A percentile compares a stretch with the other conserved stretches of the same genome.
Conservation (phyloP, 129 eudicot species). For the Chrysanthemum seticuspe region DNA sequence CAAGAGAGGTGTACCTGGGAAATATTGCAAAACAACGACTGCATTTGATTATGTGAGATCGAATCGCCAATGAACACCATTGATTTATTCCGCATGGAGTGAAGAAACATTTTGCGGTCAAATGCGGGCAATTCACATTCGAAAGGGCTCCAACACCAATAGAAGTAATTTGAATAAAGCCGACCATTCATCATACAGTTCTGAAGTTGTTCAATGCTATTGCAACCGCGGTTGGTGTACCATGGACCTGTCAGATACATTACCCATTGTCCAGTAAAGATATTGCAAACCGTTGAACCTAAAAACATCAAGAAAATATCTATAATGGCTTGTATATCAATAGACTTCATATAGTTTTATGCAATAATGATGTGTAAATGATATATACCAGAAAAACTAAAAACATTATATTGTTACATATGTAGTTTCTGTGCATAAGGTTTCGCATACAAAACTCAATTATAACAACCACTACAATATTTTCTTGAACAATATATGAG, state of each 20-base stretch:
- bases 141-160: too few species aligned
- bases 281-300: conserved; percentile 49
- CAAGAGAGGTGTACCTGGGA: conserved; percentile 51
- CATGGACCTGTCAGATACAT: conserved; percentile 54
- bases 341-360: conserved; percentile 1
- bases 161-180: conserved; percentile 43
- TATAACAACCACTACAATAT: too few species aligned
- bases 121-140: too few species aligned
- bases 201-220: conserved; percentile 67
- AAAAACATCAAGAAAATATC: neutral
- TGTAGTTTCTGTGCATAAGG: too few species aligned
- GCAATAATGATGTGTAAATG: neutral
- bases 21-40: conserved; percentile 79
- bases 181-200: conserved; percentile 86
- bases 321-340: conserved; percentile 10
- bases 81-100: too few species aligned
- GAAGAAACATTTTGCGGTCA: too few species aligned
- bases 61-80: conserved; percentile 68
- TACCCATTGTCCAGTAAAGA: conserved; percentile 73
- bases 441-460: too few species aligned
- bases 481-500: too few species aligned
- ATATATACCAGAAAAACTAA: neutral
- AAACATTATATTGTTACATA: too few species aligned
- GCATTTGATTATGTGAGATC: conserved; percentile 79
- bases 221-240: conserved; percentile 66